Evolutionary conservation across 1,284 basidiomycete genomes (phyloP), one percentile per base, ranked within the genome.

Genomic region (Golubevia sp.): DNA sequence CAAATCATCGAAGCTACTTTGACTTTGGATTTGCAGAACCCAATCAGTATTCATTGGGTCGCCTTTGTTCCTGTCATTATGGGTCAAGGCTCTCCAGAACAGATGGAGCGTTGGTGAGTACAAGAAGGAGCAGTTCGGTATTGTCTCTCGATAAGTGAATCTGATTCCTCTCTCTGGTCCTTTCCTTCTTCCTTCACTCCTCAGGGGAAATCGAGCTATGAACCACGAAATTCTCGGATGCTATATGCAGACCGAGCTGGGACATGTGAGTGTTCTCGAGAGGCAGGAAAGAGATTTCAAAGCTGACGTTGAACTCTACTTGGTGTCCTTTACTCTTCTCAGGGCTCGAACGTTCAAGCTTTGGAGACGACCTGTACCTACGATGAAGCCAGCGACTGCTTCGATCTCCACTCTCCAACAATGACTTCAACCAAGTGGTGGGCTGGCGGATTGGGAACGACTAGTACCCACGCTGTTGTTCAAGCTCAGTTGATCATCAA

Each of bases 61-160:
- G 77, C 77, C 11, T 79, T 79, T 59, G 77, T 79, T 2, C 77
- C 77, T 13, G 77, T 79, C 34, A 79, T 79, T 64, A 70, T 76
- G 53, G 70, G 71, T 8, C 77, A 79, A 63, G 75, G 75, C 23
- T 67, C 54, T 51, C 59, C 59, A 18, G 67, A 75, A 55, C 77
- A 79, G 66, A 71, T 76, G 26, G 75, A 76, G n/a, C 52, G 69
- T 23, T 79, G 77, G 77, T 34, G 30, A 34, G 30, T 34, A 11
- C 4, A 11, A 34, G 30, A 34, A 34, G 30, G 4, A 5, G 30
- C 11, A 34, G 30, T 5, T 34, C 30, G 11, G 30, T 5, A 34
- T 3, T 34, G 30, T 34, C 11, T 34, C 30, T 34, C 11, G 30
- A 34, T 34, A 34, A 34, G 30, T 11, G 11, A 11, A 34, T 34